Base-by-base conservation (phyloP, 2,329 filamentous ascomycete genomes). In the Sporothrix dimorphospora region DNA sequence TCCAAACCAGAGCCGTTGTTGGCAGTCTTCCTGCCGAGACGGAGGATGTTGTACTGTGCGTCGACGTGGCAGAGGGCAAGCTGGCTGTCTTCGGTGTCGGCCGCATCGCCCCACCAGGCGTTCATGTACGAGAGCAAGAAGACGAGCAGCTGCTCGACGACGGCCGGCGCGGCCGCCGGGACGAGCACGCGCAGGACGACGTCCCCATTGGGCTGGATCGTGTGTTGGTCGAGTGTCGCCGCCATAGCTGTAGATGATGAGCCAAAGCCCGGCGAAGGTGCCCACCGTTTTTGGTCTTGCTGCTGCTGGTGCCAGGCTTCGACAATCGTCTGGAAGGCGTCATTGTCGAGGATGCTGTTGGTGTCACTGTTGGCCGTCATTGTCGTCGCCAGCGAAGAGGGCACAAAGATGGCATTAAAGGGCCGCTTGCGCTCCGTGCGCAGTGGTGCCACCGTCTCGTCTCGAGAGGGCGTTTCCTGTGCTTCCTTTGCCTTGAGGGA, bases 271-370 rank as follows among this genome's bases (percentile, higher is more conserved):
- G 45, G 30, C 5, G 65, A 38, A 4, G 27, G 67, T 6, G 21
- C 38, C 67, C 38, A 42, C 14, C 21, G 47, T 24, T 30, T 24
- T 24, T 69, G 53, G 5, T 47, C 12, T 6, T 42, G n/a, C 51
- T 69, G 66, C 30, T 69, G 49, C 14, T 69, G 19, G 34, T 72
- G 71, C 71, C 71, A 72, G 42, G 72, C 72, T 19, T 68, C 72
- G 19, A 71, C 51, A 38, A 73, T 68, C n/a, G 67, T 55, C 27
- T 71, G 38, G 51, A 70, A 67, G 5, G 66, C 61, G n/a, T 68
- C 59, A 47, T 30, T 27, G 19, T 59, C 66, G 21, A 70, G 67
- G 4, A 55, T 45, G 40, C 38, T 24, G 38, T 19, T 21, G 3
- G n/a, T 24, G 53, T 30, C 21, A 8, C 19, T 40, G 16, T 40